A percentile compares a stretch with the other conserved stretches of the same genome.
Conservation (phyloP, 257 asterid genomes). For the Jaltomata sinuosa region DNA sequence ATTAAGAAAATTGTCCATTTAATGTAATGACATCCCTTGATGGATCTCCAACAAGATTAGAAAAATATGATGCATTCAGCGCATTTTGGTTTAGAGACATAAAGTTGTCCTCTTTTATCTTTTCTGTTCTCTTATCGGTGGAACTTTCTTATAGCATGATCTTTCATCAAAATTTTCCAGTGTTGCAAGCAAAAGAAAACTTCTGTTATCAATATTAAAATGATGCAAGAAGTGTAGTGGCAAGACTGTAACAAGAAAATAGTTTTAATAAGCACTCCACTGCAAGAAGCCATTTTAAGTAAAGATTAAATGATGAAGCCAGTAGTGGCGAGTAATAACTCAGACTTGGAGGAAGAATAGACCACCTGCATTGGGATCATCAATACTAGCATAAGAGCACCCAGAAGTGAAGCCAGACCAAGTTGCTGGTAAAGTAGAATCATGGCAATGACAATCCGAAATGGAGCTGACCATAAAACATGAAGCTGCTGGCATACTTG, state of each 20-base stretch:
- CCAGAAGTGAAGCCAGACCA: constrained; percentile 88
- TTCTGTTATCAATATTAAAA: too few species aligned
- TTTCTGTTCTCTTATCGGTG: too few species aligned
- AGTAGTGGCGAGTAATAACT: background rate
- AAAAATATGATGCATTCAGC: too few species aligned
- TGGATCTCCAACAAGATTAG: too few species aligned
- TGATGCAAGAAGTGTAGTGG: background rate
- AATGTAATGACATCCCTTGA: too few species aligned
- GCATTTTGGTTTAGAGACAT: too few species aligned
- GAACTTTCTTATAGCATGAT: too few species aligned
- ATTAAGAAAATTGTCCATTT: too few species aligned
- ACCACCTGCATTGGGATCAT: constrained; percentile 85
- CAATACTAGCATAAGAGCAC: constrained; percentile 61
- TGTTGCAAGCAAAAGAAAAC: too few species aligned
- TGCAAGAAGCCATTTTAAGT: background rate
- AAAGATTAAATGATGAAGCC: background rate
- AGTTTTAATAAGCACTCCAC: background rate
- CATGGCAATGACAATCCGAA: constrained; percentile 75
- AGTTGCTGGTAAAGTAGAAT: constrained; percentile 86
- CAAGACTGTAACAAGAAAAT: background rate
- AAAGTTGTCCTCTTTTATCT: too few species aligned
- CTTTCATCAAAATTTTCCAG: too few species aligned
- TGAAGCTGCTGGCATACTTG: constrained; percentile 93
- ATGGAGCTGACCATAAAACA: constrained; percentile 87
- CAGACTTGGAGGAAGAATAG: constrained; percentile 2